Evolutionary conservation across 2,329 filamentous ascomycete genomes (phyloP), one percentile per base, ranked within the genome.

Genomic region (Blastomyces emzantsi): DNA sequence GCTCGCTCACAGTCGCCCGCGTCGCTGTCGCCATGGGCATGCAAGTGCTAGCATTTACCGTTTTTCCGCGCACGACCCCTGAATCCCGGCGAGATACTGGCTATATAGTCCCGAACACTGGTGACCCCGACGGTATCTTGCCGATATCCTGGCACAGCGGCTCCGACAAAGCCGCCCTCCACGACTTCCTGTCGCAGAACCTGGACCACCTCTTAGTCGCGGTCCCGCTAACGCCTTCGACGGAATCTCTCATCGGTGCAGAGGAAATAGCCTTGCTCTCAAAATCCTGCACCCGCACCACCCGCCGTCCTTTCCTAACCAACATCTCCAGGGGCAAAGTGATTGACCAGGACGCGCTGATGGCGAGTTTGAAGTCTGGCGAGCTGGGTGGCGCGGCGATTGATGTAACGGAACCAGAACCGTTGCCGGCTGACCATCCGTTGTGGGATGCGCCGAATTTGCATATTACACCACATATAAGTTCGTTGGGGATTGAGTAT

Each of bases 361-460:
- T 90, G 22, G 77, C 78, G 1, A 87, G 88, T 0, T 75, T 92
- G 13, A 75, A 83, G 51, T 67, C 66, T 0, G 81, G 81, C 0
- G 78, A 80, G 1, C 71, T 90, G 39, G 74, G 79, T 2, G 90
- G 90, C 39, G 90, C 90, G 0, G 89, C 89, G 1, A 75, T 93
- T 51, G 90, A 92, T 71, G 90, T 93, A 0, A 89, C 89, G 1
- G 89, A 92, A 65, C 90, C 90, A 0, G 90, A 93, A 73, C 90
- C 90, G 0, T 73, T 93, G 66, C 88, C 89, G 0, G 75, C 80
- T 2, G 83, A 87, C 4, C 85, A 89, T 70, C 82, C 84, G 66
- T 75, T 93, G 60, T 93, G 89, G 89, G 81, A 78, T 33, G 79
- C 87, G 17, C 83, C 84, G 65, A 91, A 92, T 73, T 79, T 88